Conservation (phyloP, 1,284 basidiomycete genomes). For the Cystobasidium sp. region DNA sequence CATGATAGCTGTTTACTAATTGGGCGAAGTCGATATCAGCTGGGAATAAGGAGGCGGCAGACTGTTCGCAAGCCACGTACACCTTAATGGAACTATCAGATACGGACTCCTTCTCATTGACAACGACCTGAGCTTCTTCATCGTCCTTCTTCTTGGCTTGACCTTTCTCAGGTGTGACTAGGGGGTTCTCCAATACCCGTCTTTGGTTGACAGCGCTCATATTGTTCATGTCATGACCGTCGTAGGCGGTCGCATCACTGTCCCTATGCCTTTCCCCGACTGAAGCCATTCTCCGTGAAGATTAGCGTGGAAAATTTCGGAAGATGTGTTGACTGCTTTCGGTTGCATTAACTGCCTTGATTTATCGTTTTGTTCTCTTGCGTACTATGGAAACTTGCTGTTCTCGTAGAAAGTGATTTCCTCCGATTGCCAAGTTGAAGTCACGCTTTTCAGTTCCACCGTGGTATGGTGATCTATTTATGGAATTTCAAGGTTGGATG, state of each 20-base stretch:
- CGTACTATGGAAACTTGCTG: too few species aligned
- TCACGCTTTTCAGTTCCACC: neutral
- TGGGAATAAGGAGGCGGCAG: neutral
- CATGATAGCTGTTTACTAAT: constrained; percentile 33
- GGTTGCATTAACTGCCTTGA: constrained; percentile 16
- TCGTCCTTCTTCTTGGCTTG: constrained; percentile 20
- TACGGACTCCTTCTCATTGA: constrained; percentile 37
- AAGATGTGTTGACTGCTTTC: neutral
- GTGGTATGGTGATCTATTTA: too few species aligned
- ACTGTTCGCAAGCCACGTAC: neutral
- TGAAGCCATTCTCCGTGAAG: constrained; percentile 41
- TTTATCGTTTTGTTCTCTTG: constrained; percentile 3
- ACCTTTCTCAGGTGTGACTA: constrained; percentile 33
- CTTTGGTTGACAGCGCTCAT: constrained; percentile 8
- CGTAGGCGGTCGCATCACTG: constrained; percentile 35
- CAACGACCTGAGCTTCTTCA: constrained; percentile 28
- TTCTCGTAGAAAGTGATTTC: neutral
- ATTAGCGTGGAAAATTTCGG: constrained; percentile 21
- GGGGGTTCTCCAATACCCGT: constrained; percentile 16
- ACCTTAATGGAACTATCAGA: constrained; percentile 38
- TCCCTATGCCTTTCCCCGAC: constrained; percentile 38
- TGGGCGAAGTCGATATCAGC: neutral
- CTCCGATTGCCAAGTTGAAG: neutral
- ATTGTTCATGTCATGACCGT: constrained; percentile 9
- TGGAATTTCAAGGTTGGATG: too few species aligned